phyloP scores from a whole-genome alignment of 345 rosid genomes.

The Eucalyptus curtisii region DNA sequence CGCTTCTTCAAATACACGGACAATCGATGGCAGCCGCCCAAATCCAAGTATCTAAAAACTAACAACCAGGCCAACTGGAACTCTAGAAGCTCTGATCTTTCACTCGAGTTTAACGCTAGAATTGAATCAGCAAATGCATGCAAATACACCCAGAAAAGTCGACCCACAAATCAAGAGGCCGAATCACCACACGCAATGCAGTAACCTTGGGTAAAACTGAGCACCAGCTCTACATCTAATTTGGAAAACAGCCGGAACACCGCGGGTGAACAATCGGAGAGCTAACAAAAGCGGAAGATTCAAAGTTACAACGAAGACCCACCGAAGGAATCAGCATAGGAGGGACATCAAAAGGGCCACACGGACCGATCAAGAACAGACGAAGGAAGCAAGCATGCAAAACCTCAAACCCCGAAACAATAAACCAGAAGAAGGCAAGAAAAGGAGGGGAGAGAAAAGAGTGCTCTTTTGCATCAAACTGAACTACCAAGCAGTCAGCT shows the following conservation, averaged over 20 bases:
- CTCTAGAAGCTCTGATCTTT: neutral
- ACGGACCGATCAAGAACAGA: neutral
- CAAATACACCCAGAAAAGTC: neutral
- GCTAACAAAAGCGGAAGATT: neutral
- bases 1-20: neutral
- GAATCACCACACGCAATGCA: neutral
- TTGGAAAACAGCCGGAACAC: neutral
- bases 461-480: neutral
- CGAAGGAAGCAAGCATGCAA: neutral
- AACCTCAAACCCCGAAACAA: neutral
- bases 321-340: neutral
- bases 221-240: neutral
- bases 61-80: neutral
- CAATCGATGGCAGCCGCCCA: neutral
- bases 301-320: neutral
- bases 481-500: neutral
- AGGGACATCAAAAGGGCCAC: neutral
- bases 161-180: neutral
- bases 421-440: neutral
- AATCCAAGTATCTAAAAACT: neutral
- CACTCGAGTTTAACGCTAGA: neutral
- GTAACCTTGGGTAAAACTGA: neutral
- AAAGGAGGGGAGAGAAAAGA: neutral
- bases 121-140: neutral
- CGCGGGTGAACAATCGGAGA: neutral